Evolutionary conservation across 2,329 filamentous ascomycete species (phyloP), one percentile per base, ranked within the genome.

Genomic region (Trichoderma sp.): DNA sequence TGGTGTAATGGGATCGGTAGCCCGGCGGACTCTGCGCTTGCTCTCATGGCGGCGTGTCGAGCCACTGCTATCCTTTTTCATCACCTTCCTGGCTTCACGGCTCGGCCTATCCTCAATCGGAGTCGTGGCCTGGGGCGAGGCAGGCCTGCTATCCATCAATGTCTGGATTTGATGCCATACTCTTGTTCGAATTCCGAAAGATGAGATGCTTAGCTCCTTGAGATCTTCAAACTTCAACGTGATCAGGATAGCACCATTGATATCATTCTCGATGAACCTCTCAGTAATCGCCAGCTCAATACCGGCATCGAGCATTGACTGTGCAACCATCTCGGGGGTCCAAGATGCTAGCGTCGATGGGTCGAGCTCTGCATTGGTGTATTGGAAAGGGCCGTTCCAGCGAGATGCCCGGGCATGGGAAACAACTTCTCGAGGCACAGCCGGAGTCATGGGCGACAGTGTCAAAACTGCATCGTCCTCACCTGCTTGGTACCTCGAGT

Each of bases 191-290:
- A 95, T 92, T 57, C 93, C 93, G 78, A 96, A 95, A 1, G 93
- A 95, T 72, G 88, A 86, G 70, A 96, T 95, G 75, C 91, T 91
- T 20, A 96, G 86, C 81, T 96, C 93, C 80, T 92, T 92, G 71
- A 96, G 84, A 76, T 96, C 95, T 74, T 97, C 94, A 76, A 95
- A 95, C 78, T 97, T 94, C 57, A 99, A 84, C n/a, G 95, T 94
- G 67, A 97, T 90, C 23, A 98, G 84, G 70, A 98, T 93, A 5
- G 90, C 87, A 15, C 95, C 95, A 30, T 92, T 94, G 80, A 99
- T 98, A 79, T 99, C 95, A 80, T 99, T 97, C 77, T 92, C 88
- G 73, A 95, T 87, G 77, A 99, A 98, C 76, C 92, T 93, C 77
- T 97, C 91, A 12, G 96, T 91, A 65, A 95, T 87, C 7, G 87